These are phyloP conservation scores for Cladorrhinum sp. DNA, from an alignment of 2,329 filamentous ascomycete genomes.

Conservation along the genomic window DNA sequence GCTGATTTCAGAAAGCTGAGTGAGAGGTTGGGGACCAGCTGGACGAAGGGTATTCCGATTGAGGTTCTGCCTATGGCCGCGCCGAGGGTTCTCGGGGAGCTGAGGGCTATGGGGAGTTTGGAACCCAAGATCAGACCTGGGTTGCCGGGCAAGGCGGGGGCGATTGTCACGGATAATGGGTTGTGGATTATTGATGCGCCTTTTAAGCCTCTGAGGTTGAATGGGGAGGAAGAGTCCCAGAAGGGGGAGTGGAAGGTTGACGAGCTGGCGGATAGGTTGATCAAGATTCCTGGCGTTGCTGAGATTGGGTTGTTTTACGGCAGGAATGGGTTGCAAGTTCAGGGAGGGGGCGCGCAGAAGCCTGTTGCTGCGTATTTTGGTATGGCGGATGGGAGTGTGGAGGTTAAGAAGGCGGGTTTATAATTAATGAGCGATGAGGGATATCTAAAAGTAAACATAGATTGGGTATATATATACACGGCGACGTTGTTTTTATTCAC, in stretches of 20 bases:
- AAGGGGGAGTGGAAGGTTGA: conserved; percentile 76
- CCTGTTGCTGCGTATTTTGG: conserved; percentile 95
- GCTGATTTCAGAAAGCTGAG: conserved; percentile 88
- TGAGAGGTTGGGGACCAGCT: conserved; percentile 66
- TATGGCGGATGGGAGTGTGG: conserved; percentile 70
- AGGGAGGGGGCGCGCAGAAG: conserved; percentile 72
- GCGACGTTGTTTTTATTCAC: too few species aligned
- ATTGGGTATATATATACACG: neutral
- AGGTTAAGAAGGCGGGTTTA: conserved; percentile 38
- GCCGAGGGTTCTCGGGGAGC: conserved; percentile 68
- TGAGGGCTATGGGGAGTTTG: conserved; percentile 69
- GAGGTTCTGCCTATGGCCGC: conserved; percentile 87
- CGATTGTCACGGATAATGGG: conserved; percentile 75
- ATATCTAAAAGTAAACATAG: neutral
- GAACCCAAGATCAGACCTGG: conserved; percentile 70
- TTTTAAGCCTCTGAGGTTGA: conserved; percentile 70
- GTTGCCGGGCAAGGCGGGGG: conserved; percentile 73
- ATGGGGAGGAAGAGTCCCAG: conserved; percentile 48
- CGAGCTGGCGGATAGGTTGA: conserved; percentile 68
- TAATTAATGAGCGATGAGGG: neutral
- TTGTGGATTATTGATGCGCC: conserved; percentile 92
- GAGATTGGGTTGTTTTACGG: conserved; percentile 92
- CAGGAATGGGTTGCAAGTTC: conserved; percentile 67
- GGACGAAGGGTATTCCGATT: conserved; percentile 82
- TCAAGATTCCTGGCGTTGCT: conserved; percentile 79